Evolutionary conservation across 805 yeast genomes (phyloP), one percentile per base, ranked within the genome.

Genomic region (Cyberlindnera japonica): DNA sequence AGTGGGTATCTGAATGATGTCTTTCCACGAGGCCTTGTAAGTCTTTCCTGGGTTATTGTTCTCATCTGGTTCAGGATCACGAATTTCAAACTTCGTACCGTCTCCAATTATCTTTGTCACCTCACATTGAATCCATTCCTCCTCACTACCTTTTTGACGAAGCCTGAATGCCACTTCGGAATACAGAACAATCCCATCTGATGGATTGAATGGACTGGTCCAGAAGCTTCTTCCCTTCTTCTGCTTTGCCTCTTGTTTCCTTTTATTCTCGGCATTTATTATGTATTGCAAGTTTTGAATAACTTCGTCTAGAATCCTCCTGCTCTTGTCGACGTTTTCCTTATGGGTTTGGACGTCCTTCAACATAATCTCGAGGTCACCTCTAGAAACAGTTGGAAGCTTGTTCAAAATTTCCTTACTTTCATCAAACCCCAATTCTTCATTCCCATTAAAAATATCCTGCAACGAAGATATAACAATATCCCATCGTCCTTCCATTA

Each of bases 11-110:
- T 84, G 65, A 17, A 87, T 71, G 3, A 87, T 63, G 49, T 93
- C 98, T 55, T 82, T 83, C 72, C 85, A 79, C 16, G 75, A 81
- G 9, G 96, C 89, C 53, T 81, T 83, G 64, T 82, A 93, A 1
- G 84, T 70, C 53, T 83, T 91, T 3, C 96, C 96, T 4, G 90
- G 84, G 42, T 90, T 87, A 47, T 84, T 86, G 51, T 80, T 75
- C 54, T 91, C 98, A 56, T 93, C 99, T 0, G 99, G 98, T 55
- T 93, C 99, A 0, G 98, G 96, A 61, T 93, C 99, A 52, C 87
- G 78, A n/a, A 93, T 90, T 62, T 93, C 98, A 58, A 82, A 89
- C 55, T 58, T 65, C 2, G 69, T 66, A 1, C 93, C 91, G 49
- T 87, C 95, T 1, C 77, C 77, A n/a, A 79, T 63, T 3, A 91